Evolutionary conservation across 2,329 filamentous ascomycete genomes (phyloP).

Genomic region (Penicillium occitanis): DNA sequence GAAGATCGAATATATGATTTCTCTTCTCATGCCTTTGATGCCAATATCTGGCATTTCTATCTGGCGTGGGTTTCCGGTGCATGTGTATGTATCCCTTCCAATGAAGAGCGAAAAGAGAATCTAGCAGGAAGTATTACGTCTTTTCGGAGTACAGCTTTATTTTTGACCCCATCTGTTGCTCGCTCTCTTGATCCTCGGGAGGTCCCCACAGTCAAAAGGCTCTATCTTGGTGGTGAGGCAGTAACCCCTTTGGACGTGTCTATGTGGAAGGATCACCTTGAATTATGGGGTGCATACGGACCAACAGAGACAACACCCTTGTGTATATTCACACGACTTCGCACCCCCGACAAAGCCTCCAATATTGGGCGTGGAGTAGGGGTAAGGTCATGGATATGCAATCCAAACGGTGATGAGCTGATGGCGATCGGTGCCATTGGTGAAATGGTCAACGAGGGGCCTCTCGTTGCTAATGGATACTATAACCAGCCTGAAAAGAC

Average conservation of each 20-base stretch:
- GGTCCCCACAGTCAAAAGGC: conserved; percentile 40
- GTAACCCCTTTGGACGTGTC: conserved; percentile 43
- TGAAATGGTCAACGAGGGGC: conserved; percentile 44
- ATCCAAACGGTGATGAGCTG: conserved; percentile 45
- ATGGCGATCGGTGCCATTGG: conserved; percentile 41
- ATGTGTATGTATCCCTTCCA: conserved; percentile 40
- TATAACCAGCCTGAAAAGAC: conserved; percentile 29
- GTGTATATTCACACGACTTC: background rate
- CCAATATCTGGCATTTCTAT: conserved; percentile 3
- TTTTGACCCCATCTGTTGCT: conserved; percentile 62
- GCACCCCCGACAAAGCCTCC: background rate
- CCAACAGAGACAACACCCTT: conserved; percentile 6
- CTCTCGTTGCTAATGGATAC: conserved; percentile 32
- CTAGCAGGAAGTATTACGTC: conserved; percentile 43
- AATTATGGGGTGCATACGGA: conserved; percentile 24
- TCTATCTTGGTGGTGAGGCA: conserved; percentile 44
- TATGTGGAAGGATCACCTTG: conserved; percentile 32
- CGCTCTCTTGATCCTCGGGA: conserved; percentile 36
- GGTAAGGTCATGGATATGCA: conserved; percentile 44
- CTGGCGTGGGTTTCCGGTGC: background rate
- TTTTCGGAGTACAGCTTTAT: conserved; percentile 55
- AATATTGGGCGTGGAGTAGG: conserved; percentile 23
- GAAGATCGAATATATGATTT: conserved; percentile 56
- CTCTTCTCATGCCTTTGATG: conserved; percentile 51
- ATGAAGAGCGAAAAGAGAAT: conserved; percentile 41